Base-by-base conservation (phyloP, 805 yeast species). In the Saturnispora halmiae region DNA sequence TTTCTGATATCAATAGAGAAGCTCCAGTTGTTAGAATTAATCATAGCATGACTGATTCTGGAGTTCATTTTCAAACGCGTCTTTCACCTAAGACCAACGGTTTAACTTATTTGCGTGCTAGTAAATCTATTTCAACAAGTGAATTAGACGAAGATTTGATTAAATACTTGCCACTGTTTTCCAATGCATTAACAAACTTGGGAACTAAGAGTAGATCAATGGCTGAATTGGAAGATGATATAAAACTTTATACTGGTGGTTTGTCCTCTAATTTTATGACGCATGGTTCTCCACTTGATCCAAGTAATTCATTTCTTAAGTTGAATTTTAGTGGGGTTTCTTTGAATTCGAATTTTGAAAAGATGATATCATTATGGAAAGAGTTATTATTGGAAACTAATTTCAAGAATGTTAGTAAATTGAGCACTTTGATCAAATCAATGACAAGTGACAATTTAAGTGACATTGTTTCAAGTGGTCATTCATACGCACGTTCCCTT, bases 191-290 rank as follows among this genome's bases (percentile, higher is more conserved):
- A 45, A 82, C 94, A 3, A 85, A 79, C 55, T 67, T 92, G 47
- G 98, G 98, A n/a, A 90, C 98, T 1, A 56, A 65, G 6, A 53
- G 60, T 7, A 77, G 80, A 44, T 56, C 80, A 1, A 84, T 84
- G 73, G 82, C 85, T 18, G 81, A 79, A 28, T 70, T 92, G 43
- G 97, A 90, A 54, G 87, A 88, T 49, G 77, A 79, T 34, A 87
- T 92, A 50, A 84, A 81, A 54, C 65, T 79, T 37, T 69, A 72
- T 42, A 87, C 97, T 0, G 97, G 97, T 20, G 96, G 96, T 0
- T 59, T 92, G 15, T 66, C 77, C 4, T 72, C 87, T n/a, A 67
- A 73, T 16, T 65, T 76, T 6, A 66, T 73, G 46, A 73, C 77
- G 1, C 70, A 70, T 34, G 64, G 81, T 4, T 69, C 77, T 32